These are phyloP conservation scores for Nicotiana knightiana DNA, from an alignment of 257 asterid species.

Conservation along the genomic window DNA sequence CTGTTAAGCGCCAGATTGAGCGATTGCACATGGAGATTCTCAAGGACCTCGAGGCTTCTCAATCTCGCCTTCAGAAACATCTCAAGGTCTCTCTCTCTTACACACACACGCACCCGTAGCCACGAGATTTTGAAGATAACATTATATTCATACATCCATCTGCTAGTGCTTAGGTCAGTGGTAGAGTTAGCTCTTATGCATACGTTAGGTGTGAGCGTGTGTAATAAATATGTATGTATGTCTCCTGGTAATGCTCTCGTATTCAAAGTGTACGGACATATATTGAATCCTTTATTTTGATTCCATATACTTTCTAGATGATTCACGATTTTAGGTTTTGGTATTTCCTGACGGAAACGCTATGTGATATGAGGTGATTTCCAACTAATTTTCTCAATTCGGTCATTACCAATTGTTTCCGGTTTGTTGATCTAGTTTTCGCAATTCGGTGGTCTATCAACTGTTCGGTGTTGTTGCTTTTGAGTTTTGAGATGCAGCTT, in stretches of 20 bases:
- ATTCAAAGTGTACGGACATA: neutral
- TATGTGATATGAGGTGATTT: neutral
- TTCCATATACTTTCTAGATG: neutral
- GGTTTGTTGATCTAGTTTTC: neutral
- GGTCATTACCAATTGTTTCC: neutral
- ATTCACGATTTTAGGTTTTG: neutral
- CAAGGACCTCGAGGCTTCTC: constrained; percentile 69
- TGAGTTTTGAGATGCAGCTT: neutral
- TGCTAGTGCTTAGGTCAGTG: neutral
- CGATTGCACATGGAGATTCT: constrained; percentile 60
- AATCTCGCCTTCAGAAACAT: constrained; percentile 71
- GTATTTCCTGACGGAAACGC: neutral
- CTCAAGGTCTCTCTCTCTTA: constrained; percentile 43
- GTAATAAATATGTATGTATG: neutral
- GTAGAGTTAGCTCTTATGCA: neutral
- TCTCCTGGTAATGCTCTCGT: neutral
- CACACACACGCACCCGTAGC: neutral
- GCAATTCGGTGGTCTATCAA: too few species aligned
- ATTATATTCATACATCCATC: neutral
- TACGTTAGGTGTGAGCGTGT: neutral
- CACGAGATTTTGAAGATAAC: neutral
- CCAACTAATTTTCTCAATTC: neutral
- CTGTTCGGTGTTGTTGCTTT: neutral
- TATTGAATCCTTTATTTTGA: neutral
- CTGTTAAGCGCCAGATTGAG: neutral